Evolutionary conservation across 768 basidiomycete species (phyloP).

Genomic region (Crepidotus variabilis): DNA sequence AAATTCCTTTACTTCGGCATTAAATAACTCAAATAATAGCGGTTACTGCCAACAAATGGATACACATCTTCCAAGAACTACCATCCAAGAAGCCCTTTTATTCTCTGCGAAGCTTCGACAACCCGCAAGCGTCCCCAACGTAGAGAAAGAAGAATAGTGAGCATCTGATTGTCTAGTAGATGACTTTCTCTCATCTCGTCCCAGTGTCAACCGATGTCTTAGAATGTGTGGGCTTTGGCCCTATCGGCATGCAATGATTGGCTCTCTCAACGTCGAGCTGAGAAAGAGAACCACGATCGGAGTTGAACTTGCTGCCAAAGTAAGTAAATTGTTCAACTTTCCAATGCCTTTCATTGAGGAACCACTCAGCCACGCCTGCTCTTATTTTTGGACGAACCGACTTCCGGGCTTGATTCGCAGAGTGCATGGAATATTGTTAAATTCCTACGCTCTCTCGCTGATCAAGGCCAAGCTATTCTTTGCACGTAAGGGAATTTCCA

Average conservation of each 20-base stretch:
- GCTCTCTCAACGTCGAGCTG: constrained; percentile 61
- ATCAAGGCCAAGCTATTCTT: constrained; percentile 80
- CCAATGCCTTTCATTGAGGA: too few relatives aligned
- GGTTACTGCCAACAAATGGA: constrained; percentile 87
- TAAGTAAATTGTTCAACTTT: constrained; percentile 18
- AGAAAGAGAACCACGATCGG: constrained; percentile 82
- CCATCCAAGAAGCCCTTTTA: constrained; percentile 75
- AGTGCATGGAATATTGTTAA: constrained; percentile 78
- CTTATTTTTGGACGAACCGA: constrained; percentile 87
- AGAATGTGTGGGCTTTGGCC: constrained; percentile 60
- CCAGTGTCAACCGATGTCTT: constrained; percentile 42
- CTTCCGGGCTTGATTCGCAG: constrained; percentile 82
- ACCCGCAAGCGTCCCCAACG: constrained; percentile 53
- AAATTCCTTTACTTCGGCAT: not conserved
- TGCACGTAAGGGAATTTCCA: constrained; percentile 57
- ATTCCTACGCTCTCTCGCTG: constrained; percentile 72
- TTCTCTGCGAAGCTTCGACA: constrained; percentile 82
- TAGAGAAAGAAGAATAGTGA: constrained; percentile 77
- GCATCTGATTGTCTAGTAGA: constrained; percentile 19
- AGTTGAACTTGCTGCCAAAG: constrained; percentile 83
- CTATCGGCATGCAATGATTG: constrained; percentile 58
- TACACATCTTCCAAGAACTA: constrained; percentile 67
- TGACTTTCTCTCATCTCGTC: not conserved
- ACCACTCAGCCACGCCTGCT: constrained; percentile 59
- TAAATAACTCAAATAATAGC: constrained; percentile 4